Evolutionary conservation across 1,284 basidiomycete species (phyloP), one percentile per base, ranked within the genome.

Genomic region (Fomitopsis palustris): DNA sequence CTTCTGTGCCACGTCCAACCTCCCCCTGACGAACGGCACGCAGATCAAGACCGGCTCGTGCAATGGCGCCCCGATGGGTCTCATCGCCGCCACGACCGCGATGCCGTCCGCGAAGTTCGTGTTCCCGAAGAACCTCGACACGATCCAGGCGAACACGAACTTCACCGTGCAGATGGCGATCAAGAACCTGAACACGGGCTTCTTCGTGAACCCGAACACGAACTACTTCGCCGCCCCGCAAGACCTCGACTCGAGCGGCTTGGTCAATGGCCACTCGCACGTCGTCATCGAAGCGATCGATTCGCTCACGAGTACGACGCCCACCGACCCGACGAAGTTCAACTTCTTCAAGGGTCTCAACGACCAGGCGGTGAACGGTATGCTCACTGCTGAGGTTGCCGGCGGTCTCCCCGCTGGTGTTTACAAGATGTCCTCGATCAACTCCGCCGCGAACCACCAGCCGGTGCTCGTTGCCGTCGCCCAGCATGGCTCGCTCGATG

Each of bases 281-380:
- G 74, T 86, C 65, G 79, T 82, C 57, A 72, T 88, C 62, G 79
- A 87, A 68, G 27, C 68, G 60, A 69, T 87, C 60, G 59, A 68
- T 41, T 74, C 77, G 31, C 67, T 85, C 49, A 70, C 65, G n/a
- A 74, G 77, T 61, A 82, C 79, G 1, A 71, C 69, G 1, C 70
- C 78, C n/a, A 71, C 74, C n/a, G 75, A 86, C 70, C 81, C 85
- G 8, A 74, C 66, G 42, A 67, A 65, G 39, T 85, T 85, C 67
- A 78, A 75, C 4, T 87, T 86, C 75, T 88, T 86, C 83, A 83
- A 85, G 75, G 85, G 84, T 45, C 62, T 85, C 41, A 81, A 85
- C 66, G 74, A 68, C 25, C 72, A 67, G 7, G 75, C 76, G 10
- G 74, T 73, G 35, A 76, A 78, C 59, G 85, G 84, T 29, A 65